Evolutionary conservation across 495 filamentous ascomycete genomes (phyloP), one percentile per base, ranked within the genome.

Genomic region (Penicillium longicatenatum): DNA sequence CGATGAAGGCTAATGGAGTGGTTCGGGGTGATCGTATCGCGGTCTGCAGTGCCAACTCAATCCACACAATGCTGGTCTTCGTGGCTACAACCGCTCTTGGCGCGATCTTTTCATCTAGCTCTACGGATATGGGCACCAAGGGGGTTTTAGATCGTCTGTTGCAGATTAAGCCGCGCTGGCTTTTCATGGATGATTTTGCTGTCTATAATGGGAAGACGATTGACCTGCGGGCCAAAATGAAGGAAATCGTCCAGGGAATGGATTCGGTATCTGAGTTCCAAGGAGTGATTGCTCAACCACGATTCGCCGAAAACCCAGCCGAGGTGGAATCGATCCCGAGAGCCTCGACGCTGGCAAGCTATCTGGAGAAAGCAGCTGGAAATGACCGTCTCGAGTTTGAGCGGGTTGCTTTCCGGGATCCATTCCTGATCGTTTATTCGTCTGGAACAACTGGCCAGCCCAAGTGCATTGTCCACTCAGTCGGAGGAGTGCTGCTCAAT

Each of bases 381-480:
- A 54, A 54, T n/a, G 60, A 71, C 4, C 65, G 74, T 4, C 68
- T 84, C 2, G 70, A 76, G 31, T 88, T 91, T 60, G 80, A 82
- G 56, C 78, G 82, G 29, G 74, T 88, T 12, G 26, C 31, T 7
- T 63, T 63, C 45, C 46, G 56, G 3, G 55, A 91, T 68, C 89
- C 89, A 0, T 79, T 91, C 16, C 89, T 91, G 52, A 84, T 93
- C 24, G 78, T 92, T n/a, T 93, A 89, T 61, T 88, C 84, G 7
- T 86, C 81, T 22, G 89, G 89, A 4, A 93, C 89, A 0, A 93
- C 89, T 4, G 89, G 89, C 2, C 82, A 89, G 29, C 89, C 89
- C 4, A 93, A 93, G 63, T 90, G 89, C 66, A 93, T 93, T 61
- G 85, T 90, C 16, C 89, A 93, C 29, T 59, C 48, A n/a, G 63